These are phyloP conservation scores for Kazachstania africana DNA, from an alignment of 805 yeast genomes.

Conservation along the genomic window DNA sequence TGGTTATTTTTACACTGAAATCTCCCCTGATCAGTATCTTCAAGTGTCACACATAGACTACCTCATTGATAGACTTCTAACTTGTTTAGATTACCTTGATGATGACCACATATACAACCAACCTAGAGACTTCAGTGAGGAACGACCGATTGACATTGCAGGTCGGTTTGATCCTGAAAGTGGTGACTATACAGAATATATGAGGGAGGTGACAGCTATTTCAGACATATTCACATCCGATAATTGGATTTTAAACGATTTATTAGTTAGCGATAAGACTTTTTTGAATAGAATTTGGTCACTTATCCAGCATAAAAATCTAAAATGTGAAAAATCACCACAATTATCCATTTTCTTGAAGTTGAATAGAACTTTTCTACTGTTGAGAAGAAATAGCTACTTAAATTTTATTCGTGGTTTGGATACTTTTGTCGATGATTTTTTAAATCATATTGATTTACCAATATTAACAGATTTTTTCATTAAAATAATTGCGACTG, in stretches of 20 bases:
- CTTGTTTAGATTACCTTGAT: constrained; percentile 16
- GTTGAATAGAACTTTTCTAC: constrained; percentile 76
- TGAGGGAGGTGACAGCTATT: constrained; percentile 20
- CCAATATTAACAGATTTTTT: constrained; percentile 88
- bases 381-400: constrained; percentile 45
- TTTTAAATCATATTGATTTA: constrained; percentile 67
- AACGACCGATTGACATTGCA: background rate
- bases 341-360: constrained; percentile 76
- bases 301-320: constrained; percentile 44
- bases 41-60: constrained; percentile 22
- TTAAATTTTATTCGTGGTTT: constrained; percentile 29
- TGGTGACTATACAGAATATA: constrained; percentile 2
- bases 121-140: too few species aligned
- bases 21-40: constrained; percentile 1
- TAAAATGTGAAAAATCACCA: constrained; percentile 55
- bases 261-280: constrained; percentile 61
- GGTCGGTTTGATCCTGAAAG: background rate
- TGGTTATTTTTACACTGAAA: constrained; percentile 27
- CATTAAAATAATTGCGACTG: constrained; percentile 80
- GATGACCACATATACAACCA: background rate
- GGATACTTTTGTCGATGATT: constrained; percentile 53
- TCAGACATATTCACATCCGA: constrained; percentile 83
- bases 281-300: constrained; percentile 68
- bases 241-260: constrained; percentile 84
- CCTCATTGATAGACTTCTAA: constrained; percentile 19